These are phyloP conservation scores for Pseudogymnoascus sp. DNA, from an alignment of 2,329 filamentous ascomycete genomes.

Conservation along the genomic window DNA sequence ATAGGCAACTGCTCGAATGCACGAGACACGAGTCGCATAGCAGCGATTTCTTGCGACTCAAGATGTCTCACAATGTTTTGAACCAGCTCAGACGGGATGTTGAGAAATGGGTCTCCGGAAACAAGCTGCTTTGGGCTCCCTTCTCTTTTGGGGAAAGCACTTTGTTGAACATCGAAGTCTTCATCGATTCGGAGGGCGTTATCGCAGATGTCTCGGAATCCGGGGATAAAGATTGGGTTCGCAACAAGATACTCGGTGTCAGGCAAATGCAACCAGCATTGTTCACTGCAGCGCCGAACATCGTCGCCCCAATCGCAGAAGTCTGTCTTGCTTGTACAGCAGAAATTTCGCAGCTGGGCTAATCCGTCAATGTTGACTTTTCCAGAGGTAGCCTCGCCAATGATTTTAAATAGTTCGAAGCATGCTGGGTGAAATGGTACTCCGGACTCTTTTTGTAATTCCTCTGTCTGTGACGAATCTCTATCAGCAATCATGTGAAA, in stretches of 20 bases:
- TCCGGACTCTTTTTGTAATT: constrained; percentile 13
- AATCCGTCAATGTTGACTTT: constrained; percentile 14
- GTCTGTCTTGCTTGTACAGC: background rate
- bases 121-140: background rate
- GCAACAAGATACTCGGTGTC: constrained; percentile 22
- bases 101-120: constrained; percentile 17
- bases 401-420: constrained; percentile 17
- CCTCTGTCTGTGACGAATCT: background rate
- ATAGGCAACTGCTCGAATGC: constrained; percentile 21
- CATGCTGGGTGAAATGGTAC: constrained; percentile 19
- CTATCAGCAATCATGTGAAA: background rate
- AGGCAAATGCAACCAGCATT: constrained; percentile 15
- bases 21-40: constrained; percentile 19
- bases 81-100: constrained; percentile 20
- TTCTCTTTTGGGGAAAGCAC: background rate
- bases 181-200: background rate
- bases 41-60: constrained; percentile 19
- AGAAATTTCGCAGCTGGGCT: background rate
- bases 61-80: constrained; percentile 18
- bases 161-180: background rate
- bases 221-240: constrained; percentile 23
- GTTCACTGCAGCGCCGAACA: background rate
- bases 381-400: background rate
- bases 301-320: background rate
- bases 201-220: constrained; percentile 16